Evolutionary conservation across 306 rosid genomes (phyloP).

Genomic region (Castanea sativa): DNA sequence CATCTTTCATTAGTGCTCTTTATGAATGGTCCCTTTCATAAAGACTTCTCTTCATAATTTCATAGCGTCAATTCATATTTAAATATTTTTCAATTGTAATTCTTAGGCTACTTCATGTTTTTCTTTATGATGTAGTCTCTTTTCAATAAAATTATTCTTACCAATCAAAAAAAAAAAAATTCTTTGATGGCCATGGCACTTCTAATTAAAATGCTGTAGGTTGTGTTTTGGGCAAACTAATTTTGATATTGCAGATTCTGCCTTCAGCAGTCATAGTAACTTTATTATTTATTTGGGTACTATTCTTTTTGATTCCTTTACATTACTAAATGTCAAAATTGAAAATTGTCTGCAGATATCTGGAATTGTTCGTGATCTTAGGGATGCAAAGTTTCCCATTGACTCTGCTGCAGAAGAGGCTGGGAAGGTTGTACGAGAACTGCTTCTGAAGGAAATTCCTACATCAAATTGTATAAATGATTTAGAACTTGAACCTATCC

Average conservation of each 20-base stretch:
- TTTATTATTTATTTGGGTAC: background rate
- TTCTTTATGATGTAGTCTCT: too few relatives aligned
- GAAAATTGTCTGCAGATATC: slow-evolving; percentile 43
- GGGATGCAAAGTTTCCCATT: slow-evolving; percentile 33
- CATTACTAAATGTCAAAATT: background rate
- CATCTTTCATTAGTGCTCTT: too few relatives aligned
- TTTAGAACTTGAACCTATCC: slow-evolving; percentile 46
- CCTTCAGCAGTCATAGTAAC: background rate
- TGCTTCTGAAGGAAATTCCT: slow-evolving; percentile 31
- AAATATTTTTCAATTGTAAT: too few relatives aligned
- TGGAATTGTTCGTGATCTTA: slow-evolving; percentile 40
- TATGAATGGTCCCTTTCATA: too few relatives aligned
- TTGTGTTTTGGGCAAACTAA: background rate
- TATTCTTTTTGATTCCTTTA: background rate
- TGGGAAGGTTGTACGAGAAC: slow-evolving; percentile 32
- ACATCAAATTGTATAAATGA: slow-evolving; percentile 26
- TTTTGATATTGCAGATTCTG: background rate
- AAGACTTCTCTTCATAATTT: too few relatives aligned
- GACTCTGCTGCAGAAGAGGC: slow-evolving; percentile 48
- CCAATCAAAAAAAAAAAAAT: too few relatives aligned
- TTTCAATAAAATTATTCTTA: too few relatives aligned
- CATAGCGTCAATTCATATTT: too few relatives aligned
- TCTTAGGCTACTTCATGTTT: too few relatives aligned
- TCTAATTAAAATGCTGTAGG: background rate
- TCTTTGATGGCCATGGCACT: too few relatives aligned